These are phyloP conservation scores for Phialophora chinensis DNA, from an alignment of 2,329 filamentous ascomycete species.

Conservation along the genomic window DNA sequence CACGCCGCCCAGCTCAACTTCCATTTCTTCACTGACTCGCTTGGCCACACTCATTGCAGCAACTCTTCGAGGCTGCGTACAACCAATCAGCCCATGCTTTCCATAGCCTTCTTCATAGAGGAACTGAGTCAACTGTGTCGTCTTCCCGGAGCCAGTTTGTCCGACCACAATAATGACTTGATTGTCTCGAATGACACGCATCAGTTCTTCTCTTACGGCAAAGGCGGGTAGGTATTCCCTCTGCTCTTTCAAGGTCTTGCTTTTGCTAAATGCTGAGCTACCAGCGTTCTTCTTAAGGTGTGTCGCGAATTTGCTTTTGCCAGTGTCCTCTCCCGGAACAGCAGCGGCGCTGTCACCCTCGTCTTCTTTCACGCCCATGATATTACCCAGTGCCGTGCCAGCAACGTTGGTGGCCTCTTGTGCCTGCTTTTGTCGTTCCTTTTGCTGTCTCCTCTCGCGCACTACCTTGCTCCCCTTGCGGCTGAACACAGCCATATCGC, in stretches of 20 bases:
- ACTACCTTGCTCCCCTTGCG: conserved; percentile 94
- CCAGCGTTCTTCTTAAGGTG: conserved; percentile 87
- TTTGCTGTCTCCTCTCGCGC: conserved; percentile 86
- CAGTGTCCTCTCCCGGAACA: conserved; percentile 72
- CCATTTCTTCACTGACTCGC: conserved; percentile 98
- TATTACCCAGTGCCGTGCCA: conserved; percentile 88
- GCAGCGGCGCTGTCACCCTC: conserved; percentile 85
- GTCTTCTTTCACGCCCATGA: conserved; percentile 94
- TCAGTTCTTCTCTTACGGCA: conserved; percentile 89
- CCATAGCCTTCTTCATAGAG: conserved; percentile 90
- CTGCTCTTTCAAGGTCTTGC: conserved; percentile 87
- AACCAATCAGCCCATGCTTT: conserved; percentile 87
- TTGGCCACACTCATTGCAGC: conserved; percentile 98
- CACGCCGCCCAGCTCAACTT: conserved; percentile 81
- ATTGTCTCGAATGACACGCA: conserved; percentile 92
- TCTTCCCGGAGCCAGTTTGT: conserved; percentile 97
- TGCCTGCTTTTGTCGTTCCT: conserved; percentile 90
- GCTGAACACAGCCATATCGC: conserved; percentile 98
- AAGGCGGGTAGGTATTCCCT: conserved; percentile 93
- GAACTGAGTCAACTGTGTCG: conserved; percentile 94
- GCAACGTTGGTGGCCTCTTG: conserved; percentile 93
- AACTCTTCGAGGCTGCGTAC: conserved; percentile 94
- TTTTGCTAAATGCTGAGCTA: conserved; percentile 86
- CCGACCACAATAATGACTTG: conserved; percentile 97
- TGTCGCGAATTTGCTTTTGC: conserved; percentile 80